Evolutionary conservation across 176 grass and related monocot species (phyloP).

Genomic region (Oropetium thomaeum): DNA sequence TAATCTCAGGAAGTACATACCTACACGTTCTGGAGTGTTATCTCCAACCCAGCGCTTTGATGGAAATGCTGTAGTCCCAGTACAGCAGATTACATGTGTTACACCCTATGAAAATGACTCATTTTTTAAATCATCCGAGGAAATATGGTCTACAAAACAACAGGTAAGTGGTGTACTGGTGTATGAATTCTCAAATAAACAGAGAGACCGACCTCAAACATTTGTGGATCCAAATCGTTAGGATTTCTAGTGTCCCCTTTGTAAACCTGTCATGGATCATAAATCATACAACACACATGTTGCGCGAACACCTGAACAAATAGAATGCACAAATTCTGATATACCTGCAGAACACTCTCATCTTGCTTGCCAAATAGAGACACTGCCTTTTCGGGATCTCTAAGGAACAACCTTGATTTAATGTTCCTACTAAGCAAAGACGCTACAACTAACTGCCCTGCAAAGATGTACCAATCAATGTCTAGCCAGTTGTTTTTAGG

Average conservation of each 20-base stretch:
- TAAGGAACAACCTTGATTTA: slow-evolving; percentile 71
- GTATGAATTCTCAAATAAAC: slow-evolving; percentile 1
- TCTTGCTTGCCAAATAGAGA: slow-evolving; percentile 83
- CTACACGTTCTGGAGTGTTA: slow-evolving; percentile 92
- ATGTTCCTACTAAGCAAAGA: slow-evolving; percentile 81
- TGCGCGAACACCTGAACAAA: background rate
- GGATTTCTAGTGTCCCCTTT: slow-evolving; percentile 73
- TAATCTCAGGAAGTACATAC: slow-evolving; percentile 39
- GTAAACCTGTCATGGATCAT: slow-evolving; percentile 47
- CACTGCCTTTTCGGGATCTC: slow-evolving; percentile 71
- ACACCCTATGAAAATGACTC: slow-evolving; percentile 88
- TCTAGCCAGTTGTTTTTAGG: background rate
- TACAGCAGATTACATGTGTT: slow-evolving; percentile 90
- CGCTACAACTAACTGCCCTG: slow-evolving; percentile 94
- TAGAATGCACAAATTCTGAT: slow-evolving; percentile 8
- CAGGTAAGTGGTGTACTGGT: background rate
- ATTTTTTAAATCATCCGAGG: slow-evolving; percentile 55
- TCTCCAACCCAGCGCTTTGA: slow-evolving; percentile 95
- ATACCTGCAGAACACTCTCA: slow-evolving; percentile 57
- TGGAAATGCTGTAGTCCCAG: slow-evolving; percentile 97
- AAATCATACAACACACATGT: background rate
- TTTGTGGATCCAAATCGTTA: slow-evolving; percentile 59
- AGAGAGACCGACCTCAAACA: slow-evolving; percentile 70
- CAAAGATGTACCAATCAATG: slow-evolving; percentile 23
- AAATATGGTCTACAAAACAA: slow-evolving; percentile 22